Evolutionary conservation across 1,284 basidiomycete genomes (phyloP).

Genomic region (Fomitopsis palustris): DNA sequence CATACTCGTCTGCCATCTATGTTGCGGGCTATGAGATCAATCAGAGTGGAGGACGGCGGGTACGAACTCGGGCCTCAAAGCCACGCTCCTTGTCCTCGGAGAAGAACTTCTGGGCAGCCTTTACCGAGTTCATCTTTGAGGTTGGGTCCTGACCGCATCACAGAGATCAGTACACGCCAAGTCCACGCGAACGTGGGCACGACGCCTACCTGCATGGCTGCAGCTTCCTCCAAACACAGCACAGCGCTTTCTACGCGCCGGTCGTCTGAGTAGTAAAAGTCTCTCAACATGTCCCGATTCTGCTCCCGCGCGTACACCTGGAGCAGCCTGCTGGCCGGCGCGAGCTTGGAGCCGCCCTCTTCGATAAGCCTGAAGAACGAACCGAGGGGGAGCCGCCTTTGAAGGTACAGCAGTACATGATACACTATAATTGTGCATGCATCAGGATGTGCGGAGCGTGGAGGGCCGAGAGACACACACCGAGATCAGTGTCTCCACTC

Average conservation of each 20-base stretch:
- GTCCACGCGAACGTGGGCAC: background rate
- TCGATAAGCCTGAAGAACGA: constrained; percentile 95
- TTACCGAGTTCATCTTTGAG: constrained; percentile 70
- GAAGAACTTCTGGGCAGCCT: constrained; percentile 88
- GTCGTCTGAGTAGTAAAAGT: constrained; percentile 99
- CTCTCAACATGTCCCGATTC: constrained; percentile 87
- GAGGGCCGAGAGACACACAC: constrained; percentile 42
- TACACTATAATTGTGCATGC: constrained; percentile 58
- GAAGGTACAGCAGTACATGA: constrained; percentile 84
- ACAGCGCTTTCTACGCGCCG: constrained; percentile 89
- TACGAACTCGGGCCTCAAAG: constrained; percentile 85
- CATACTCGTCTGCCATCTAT: constrained; percentile 89
- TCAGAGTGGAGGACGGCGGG: background rate
- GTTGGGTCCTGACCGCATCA: constrained; percentile 52
- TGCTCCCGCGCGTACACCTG: constrained; percentile 89
- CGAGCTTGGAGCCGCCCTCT: constrained; percentile 74
- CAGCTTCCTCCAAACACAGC: constrained; percentile 82
- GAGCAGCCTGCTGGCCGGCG: constrained; percentile 71
- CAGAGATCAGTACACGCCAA: background rate
- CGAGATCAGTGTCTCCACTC: constrained; percentile 93
- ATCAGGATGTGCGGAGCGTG: background rate
- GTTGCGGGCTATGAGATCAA: background rate
- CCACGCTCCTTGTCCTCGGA: constrained; percentile 88
- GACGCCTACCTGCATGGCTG: constrained; percentile 49
- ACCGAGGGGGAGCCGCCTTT: constrained; percentile 81